These are phyloP conservation scores for Entrophospora sp. DNA, from an alignment of 192 early-diverging fungal genomes.

Conservation along the genomic window DNA sequence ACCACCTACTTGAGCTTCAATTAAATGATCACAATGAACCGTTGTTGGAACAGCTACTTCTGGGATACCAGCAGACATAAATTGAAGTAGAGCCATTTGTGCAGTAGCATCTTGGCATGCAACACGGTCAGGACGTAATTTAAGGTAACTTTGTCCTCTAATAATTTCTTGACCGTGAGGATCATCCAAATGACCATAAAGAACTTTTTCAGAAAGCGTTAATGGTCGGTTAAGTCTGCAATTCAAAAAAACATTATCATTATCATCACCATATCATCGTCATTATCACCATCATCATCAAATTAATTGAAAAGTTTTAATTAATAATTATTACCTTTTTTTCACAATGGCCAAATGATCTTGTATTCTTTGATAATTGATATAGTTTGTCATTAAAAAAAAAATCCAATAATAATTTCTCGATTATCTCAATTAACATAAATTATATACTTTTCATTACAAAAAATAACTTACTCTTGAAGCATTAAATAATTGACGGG, in stretches of 20 bases:
- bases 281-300: not conserved
- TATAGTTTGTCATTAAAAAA: slow-evolving; percentile 85
- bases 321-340: slow-evolving; percentile 56
- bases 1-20: slow-evolving; percentile 83
- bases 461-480: not conserved
- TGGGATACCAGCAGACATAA: slow-evolving; percentile 86
- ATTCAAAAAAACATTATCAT: too few species aligned
- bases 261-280: not conserved
- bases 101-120: slow-evolving; percentile 98
- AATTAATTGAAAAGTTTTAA: not conserved
- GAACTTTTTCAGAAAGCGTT: slow-evolving; percentile 95
- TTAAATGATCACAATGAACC: slow-evolving; percentile 98
- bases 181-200: slow-evolving; percentile 97
- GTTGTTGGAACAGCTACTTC: slow-evolving; percentile 85
- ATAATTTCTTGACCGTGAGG: slow-evolving; percentile 89
- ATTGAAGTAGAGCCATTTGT: slow-evolving; percentile 95
- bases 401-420: not conserved
- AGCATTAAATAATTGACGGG: not conserved
- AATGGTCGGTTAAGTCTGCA: slow-evolving; percentile 86
- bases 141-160: slow-evolving; percentile 87
- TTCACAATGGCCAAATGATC: slow-evolving; percentile 90
- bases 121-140: slow-evolving; percentile 96
- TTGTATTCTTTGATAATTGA: slow-evolving; percentile 97
- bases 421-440: not conserved
- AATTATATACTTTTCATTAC: not conserved